These are phyloP conservation scores for Rutstroemia sydowiana DNA, from an alignment of 2,329 filamentous ascomycete genomes.

Conservation along the genomic window DNA sequence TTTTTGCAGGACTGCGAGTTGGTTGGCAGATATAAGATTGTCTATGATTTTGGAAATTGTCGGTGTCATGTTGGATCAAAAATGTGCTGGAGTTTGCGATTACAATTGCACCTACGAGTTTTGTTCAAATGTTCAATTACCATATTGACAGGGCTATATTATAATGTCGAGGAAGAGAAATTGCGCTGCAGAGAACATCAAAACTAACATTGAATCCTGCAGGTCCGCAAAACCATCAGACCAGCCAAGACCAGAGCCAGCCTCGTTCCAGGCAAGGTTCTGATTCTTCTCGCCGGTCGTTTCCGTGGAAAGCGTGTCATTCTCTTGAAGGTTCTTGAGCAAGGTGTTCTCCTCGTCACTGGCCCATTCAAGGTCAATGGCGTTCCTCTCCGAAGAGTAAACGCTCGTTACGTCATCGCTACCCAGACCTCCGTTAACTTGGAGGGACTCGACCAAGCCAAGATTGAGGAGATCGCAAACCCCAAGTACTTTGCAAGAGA, in stretches of 20 bases:
- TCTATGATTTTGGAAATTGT: constrained; percentile 6
- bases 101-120: constrained; percentile 14
- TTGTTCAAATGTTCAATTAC: too few relatives aligned
- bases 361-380: constrained; percentile 99
- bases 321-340: constrained; percentile 93
- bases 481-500: constrained; percentile 95
- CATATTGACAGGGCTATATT: background rate
- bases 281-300: constrained; percentile 98
- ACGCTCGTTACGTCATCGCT: constrained; percentile 88
- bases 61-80: constrained; percentile 4
- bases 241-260: constrained; percentile 80
- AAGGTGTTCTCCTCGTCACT: constrained; percentile 97
- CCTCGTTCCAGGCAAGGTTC: constrained; percentile 88
- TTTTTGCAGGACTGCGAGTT: constrained; percentile 34
- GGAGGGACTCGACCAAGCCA: constrained; percentile 78
- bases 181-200: background rate
- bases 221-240: constrained; percentile 93
- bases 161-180: background rate
- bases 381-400: constrained; percentile 91
- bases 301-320: constrained; percentile 99
- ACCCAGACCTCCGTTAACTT: constrained; percentile 82
- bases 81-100: constrained; percentile 13
- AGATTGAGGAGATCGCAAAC: constrained; percentile 68
- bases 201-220: constrained; percentile 30
- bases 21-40: constrained; percentile 3